phyloP scores from a whole-genome alignment of 208 protist species.

The Balamuthia mandrillaris region DNA sequence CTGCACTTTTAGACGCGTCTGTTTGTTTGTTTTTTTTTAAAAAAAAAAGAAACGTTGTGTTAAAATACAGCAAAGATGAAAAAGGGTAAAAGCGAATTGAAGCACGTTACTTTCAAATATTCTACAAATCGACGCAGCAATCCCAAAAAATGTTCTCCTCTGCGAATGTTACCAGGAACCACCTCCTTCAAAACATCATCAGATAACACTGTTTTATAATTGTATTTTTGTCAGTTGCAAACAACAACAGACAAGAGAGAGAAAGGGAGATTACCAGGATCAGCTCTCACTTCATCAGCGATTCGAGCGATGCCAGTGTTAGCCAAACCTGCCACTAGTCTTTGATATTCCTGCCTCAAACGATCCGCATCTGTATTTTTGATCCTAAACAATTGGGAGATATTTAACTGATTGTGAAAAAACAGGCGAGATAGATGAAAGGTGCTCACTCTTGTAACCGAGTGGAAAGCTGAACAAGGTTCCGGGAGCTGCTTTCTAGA shows the following conservation, averaged over 20 bases:
- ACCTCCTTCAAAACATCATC: conserved; percentile 85
- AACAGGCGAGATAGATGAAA: neutral
- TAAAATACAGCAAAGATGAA: no score
- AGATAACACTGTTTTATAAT: conserved; percentile 34
- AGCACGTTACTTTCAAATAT: conserved; percentile 77
- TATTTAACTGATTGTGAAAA: neutral
- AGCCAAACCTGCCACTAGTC: conserved; percentile 85
- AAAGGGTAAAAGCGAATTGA: neutral
- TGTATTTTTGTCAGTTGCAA: neutral
- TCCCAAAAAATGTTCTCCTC: conserved; percentile 90
- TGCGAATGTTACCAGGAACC: conserved; percentile 91
- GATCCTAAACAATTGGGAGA: neutral
- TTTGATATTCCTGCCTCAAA: conserved; percentile 88
- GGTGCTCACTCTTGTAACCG: neutral
- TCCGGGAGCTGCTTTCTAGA: conserved; percentile 72
- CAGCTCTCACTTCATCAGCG: conserved; percentile 29
- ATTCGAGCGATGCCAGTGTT: conserved; percentile 62
- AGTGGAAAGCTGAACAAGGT: conserved; percentile 48
- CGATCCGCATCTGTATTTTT: conserved; percentile 74
- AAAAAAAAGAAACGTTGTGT: no score
- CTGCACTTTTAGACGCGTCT: neutral
- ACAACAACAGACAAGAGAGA: neutral
- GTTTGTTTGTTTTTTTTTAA: no score
- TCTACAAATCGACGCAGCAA: conserved; percentile 90
- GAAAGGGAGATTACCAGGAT: neutral